Base-by-base conservation (phyloP, 2,329 filamentous ascomycete species). In the Zarea fungicola region DNA sequence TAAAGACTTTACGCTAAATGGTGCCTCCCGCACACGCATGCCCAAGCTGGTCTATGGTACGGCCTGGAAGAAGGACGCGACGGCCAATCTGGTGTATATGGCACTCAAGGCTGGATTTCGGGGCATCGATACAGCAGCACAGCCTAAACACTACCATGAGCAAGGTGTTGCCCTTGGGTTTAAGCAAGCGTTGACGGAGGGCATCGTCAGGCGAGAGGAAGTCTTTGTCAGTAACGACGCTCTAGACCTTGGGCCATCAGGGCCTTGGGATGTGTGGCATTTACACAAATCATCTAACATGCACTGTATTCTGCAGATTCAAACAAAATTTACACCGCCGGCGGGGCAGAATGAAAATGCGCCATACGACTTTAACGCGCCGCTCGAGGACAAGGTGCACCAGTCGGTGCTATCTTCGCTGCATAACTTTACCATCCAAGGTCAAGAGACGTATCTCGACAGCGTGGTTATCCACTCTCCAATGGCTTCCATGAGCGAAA, bases 281-380 rank as follows among this genome's bases (percentile, higher is more conserved):
- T n/a, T n/a, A n/a, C n/a, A n/a, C n/a, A n/a, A n/a, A n/a, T n/a
- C n/a, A n/a, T n/a, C n/a, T n/a, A n/a, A n/a, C n/a, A n/a, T 28
- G 19, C 5, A 22, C 6, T 25, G 6, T 3, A 36, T 45, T 9
- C n/a, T n/a, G 9, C 26, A 85, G 80, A 73, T 91, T 37, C 88
- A 95, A 75, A 91, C 88, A n/a, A 93, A 92, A 64, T 93, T 85
- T 69, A 89, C 85, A 1, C 75, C 84, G 0, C 64, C 80, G 5
- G 65, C 66, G 14, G 82, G 80, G 21, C 86, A 91, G 62, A 78
- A 84, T 58, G 69, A 69, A 2, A 65, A 66, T 34, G 73, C 80
- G 42, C 85, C 85, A 0, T 89, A 89, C 63, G 72, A 84, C 57
- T 64, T 77, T 1, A 61, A 70, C 2, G 72, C 75, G 10, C 72